Evolutionary conservation across 768 basidiomycete species (phyloP).

Genomic region (Russula virescens): DNA sequence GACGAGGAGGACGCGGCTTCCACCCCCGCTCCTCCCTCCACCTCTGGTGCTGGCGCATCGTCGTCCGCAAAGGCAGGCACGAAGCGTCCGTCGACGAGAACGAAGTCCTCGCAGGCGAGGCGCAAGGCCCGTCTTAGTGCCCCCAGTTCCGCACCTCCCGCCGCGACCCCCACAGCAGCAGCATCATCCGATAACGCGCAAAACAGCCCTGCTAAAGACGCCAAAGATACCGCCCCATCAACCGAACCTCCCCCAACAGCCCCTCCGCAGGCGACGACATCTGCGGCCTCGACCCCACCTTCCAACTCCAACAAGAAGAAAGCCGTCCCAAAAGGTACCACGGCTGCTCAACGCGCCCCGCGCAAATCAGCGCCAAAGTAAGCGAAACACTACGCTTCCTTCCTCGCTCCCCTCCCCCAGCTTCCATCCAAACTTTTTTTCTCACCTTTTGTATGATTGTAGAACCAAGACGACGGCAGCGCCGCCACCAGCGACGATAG

Average conservation of each 20-base stretch:
- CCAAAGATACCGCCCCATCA: background rate
- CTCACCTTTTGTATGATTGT: background rate
- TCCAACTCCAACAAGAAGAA: slow-evolving; percentile 28
- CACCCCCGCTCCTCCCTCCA: slow-evolving; percentile 25
- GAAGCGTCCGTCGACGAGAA: slow-evolving; percentile 26
- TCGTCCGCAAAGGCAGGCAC: slow-evolving; percentile 32
- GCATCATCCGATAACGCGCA: slow-evolving; percentile 1
- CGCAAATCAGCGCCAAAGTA: slow-evolving; percentile 32
- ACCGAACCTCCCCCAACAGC: slow-evolving; percentile 6
- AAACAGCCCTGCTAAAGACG: slow-evolving; percentile 2
- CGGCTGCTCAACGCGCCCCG: slow-evolving; percentile 28
- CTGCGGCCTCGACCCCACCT: slow-evolving; percentile 11
- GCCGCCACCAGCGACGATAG: too few relatives aligned
- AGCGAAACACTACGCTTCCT: background rate
- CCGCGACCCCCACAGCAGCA: background rate
- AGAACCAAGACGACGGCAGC: background rate
- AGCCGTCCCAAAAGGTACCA: slow-evolving; percentile 26
- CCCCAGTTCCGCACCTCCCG: background rate
- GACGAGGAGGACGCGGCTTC: slow-evolving; percentile 48
- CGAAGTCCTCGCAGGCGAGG: slow-evolving; percentile 19
- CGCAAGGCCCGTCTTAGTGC: slow-evolving; percentile 20
- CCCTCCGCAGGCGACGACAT: slow-evolving; percentile 10
- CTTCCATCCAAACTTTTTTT: background rate
- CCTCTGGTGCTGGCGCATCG: slow-evolving; percentile 27
- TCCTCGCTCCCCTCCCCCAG: background rate